phyloP scores from a whole-genome alignment of 2,329 filamentous ascomycete species.

The Erysiphe pulchra region DNA sequence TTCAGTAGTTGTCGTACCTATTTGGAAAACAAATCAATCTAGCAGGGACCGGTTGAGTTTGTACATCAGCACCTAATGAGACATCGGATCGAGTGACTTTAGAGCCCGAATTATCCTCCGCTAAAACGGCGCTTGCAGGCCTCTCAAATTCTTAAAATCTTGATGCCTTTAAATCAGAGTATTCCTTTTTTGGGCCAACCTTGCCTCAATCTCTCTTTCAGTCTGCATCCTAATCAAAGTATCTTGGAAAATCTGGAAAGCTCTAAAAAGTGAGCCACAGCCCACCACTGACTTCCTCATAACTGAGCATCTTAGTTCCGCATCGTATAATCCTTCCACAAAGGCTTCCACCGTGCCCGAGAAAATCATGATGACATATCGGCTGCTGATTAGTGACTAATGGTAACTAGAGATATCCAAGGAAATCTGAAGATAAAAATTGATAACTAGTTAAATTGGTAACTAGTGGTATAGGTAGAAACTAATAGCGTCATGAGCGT shows the following conservation, averaged over 20 bases:
- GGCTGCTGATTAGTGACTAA: too few relatives aligned
- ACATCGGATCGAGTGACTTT: neutral
- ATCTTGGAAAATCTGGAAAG: neutral
- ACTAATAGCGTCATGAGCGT: too few relatives aligned
- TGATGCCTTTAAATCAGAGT: neutral
- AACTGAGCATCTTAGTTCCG: neutral
- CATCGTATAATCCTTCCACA: neutral
- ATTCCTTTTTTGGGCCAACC: neutral
- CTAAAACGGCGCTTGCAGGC: neutral
- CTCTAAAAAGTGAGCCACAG: neutral
- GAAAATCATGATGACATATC: too few relatives aligned
- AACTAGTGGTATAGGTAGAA: too few relatives aligned
- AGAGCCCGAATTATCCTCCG: neutral
- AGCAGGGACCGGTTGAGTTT: neutral
- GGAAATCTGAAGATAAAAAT: too few relatives aligned
- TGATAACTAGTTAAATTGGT: too few relatives aligned
- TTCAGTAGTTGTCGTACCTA: neutral
- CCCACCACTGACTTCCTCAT: neutral
- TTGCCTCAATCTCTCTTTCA: neutral
- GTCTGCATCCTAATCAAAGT: neutral
- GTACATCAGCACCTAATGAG: neutral
- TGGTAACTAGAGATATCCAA: too few relatives aligned
- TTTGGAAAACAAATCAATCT: neutral
- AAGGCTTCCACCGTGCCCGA: neutral
- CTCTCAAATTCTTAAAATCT: neutral